Evolutionary conservation across 2,329 filamentous ascomycete genomes (phyloP), one percentile per base, ranked within the genome.

Genomic region (Atkinsonella texensis): DNA sequence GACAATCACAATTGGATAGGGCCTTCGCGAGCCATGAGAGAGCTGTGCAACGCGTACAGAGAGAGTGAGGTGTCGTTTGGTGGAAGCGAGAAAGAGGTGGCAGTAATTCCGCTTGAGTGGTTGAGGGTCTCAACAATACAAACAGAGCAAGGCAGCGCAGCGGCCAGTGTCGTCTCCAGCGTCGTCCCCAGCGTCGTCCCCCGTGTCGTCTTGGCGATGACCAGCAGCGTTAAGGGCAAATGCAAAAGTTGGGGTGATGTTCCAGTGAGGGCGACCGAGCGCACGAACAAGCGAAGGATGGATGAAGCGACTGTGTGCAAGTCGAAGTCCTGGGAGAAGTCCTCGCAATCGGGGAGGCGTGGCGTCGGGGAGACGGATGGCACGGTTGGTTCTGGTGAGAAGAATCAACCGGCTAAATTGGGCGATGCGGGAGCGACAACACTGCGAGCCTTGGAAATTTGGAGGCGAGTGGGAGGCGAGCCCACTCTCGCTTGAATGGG

Each of bases 21-120:
- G 18, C 32, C 46, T 49, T 44, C 23, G 31, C 46, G 18, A 33
- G 46, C 50, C 52, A 54, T 54, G 38, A 43, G 42, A 17, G 32
- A 40, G 13, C 10, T 44, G 41, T 31, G 41, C 39, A 9, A 23
- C 17, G 47, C 33, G 17, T 3, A 11, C 28, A 18, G 32, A 35
- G n/a, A 43, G 31, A 28, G 20, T 44, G 39, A 11, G 45, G 31
- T 49, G 18, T 20, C 9, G 28, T 28, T 8, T 28, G 41, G 6
- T 13, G 11, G 20, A 23, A 45, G 32, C 11, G n/a, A 35, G 23
- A 42, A 18, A 48, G 28, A 28, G 17, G 44, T 11, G 45, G 33
- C 12, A 8, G 46, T 23, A 39, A 28, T 28, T 8, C 31, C 50
- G 31, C 40, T 8, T 43, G 28, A 23, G 18, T 42, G n/a, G 13